Conservation (phyloP, 352 stramenopile species). For the Lagenidium giganteum region DNA sequence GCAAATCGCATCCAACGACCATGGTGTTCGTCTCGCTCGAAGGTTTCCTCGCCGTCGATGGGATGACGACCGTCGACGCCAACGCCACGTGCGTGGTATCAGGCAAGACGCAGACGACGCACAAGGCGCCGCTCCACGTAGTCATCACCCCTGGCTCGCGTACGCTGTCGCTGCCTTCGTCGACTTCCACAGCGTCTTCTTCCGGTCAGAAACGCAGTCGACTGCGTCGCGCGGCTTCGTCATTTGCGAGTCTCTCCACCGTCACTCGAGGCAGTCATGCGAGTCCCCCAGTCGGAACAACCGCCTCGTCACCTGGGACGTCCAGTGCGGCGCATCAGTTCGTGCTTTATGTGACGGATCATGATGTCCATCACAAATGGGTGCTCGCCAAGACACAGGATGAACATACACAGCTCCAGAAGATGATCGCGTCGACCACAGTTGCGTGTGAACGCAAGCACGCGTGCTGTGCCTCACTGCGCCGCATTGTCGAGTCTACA, state of each 20-base stretch:
- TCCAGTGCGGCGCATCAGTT: conserved; percentile 21
- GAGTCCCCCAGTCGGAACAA: conserved; percentile 9
- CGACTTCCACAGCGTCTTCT: conserved; percentile 1
- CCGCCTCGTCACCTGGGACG: background rate
- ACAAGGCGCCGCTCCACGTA: conserved; percentile 31
- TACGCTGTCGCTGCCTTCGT: background rate
- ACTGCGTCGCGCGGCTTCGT: conserved; percentile 19
- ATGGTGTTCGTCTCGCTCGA: conserved; percentile 84
- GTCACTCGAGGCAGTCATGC: conserved; percentile 2
- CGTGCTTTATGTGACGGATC: conserved; percentile 77
- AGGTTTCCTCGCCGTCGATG: conserved; percentile 46
- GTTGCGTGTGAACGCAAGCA: conserved; percentile 32
- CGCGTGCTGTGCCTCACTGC: conserved; percentile 54
- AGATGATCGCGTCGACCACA: conserved; percentile 23
- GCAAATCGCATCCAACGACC: background rate
- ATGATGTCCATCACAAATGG: conserved; percentile 58
- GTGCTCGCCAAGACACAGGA: conserved; percentile 47
- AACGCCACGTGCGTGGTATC: conserved; percentile 2
- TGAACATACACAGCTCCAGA: conserved; percentile 44
- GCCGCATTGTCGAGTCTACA: conserved; percentile 37
- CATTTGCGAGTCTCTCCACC: conserved; percentile 15
- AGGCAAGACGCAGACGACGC: conserved; percentile 9
- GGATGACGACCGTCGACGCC: conserved; percentile 8
- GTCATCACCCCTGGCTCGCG: conserved; percentile 66
- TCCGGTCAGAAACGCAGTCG: conserved; percentile 18